Conservation (phyloP, 257 asterid genomes). For the Solanum bulbocastanum region DNA sequence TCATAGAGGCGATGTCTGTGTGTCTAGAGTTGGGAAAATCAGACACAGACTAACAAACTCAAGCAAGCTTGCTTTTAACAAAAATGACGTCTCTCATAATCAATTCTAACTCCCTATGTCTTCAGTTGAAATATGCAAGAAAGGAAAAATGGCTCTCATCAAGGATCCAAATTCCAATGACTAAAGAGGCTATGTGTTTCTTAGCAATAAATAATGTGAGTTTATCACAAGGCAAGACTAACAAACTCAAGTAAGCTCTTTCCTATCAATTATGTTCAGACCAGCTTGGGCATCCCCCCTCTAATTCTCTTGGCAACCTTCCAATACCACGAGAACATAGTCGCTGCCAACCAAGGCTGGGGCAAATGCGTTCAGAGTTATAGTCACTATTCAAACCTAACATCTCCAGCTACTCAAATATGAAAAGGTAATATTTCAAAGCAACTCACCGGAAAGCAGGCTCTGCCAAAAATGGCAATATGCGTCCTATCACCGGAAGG, state of each 20-base stretch:
- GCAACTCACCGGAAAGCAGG: constrained; percentile 54
- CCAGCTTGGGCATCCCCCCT: not conserved
- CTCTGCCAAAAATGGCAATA: constrained; percentile 58
- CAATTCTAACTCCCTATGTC: not conserved
- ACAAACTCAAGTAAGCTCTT: not conserved
- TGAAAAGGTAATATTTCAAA: not conserved
- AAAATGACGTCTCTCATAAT: not conserved
- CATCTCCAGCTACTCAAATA: not conserved
- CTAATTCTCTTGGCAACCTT: not conserved
- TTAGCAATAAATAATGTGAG: not conserved
- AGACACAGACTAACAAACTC: not conserved
- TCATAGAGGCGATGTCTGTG: not conserved
- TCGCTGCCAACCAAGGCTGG: not conserved
- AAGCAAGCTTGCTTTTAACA: not conserved
- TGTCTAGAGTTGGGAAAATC: not conserved
- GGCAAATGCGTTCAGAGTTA: not conserved
- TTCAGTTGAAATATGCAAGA: not conserved
- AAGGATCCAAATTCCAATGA: not conserved
- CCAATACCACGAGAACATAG: not conserved
- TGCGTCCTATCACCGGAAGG: constrained; percentile 65
- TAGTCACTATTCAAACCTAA: not conserved
- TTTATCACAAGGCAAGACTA: not conserved
- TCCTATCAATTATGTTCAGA: not conserved
- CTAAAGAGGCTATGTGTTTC: not conserved
- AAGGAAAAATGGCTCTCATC: not conserved